Evolutionary conservation across 2,329 filamentous ascomycete species (phyloP), one percentile per base, ranked within the genome.

Genomic region (Phyllosticta citrichinensis): DNA sequence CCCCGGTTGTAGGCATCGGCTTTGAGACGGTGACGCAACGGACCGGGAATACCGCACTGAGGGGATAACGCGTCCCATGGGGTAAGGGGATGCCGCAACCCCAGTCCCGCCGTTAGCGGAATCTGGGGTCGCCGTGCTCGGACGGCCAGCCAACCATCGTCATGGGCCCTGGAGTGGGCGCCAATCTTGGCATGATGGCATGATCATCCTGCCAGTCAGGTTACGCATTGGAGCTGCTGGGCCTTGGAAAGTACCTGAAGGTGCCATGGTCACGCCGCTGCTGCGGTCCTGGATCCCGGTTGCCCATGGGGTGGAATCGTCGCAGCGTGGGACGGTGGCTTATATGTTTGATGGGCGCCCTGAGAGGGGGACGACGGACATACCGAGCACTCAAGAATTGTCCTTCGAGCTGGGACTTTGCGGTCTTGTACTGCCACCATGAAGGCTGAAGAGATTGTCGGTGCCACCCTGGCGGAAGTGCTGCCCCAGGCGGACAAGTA

Each of bases 361-460:
- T 47, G 5, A 6, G 14, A n/a, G 40, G 40, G n/a, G 17, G 40
- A 47, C 17, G 6, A 47, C 1, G 17, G 5, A n/a, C 9, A 6
- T 30, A 30, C 40, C 6, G 17, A n/a, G n/a, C 40, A n/a, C 40
- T 47, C 5, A 2, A 47, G 40, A 12, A 47, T 47, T 47, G 17
- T 4, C 2, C n/a, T 47, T 47, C n/a, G 17, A 5, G n/a, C 17
- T 47, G 40, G 6, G 30, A 8, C n/a, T 2, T 19, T 53, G 51
- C 20, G 14, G 9, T 12, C 24, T 53, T 53, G 9, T 5, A 19
- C 22, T 19, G 8, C 11, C 33, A 50, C 2, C 68, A 83, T 83
- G 74, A 82, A 81, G 73, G 80, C 83, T 67, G 80, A 80, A 62
- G 82, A 86, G 71, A 71, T 72, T 51, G 70, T 71, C 24, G 70